Base-by-base conservation (phyloP, 768 basidiomycete species). In the Suillus paluster region DNA sequence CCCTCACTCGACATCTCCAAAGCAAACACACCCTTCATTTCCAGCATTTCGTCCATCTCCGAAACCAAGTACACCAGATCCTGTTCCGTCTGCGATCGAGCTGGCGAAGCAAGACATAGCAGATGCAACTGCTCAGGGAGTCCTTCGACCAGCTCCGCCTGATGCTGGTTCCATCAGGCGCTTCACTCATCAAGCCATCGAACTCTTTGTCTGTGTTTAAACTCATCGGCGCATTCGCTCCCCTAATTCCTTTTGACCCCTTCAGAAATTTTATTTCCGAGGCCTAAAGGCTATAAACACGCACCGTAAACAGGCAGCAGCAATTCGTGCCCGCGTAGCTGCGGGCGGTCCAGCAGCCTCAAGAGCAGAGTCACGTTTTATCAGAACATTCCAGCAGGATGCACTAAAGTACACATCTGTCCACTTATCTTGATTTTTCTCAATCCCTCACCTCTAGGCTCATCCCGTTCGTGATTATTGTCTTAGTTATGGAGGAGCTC, bases 201-300 rank as follows among this genome's bases (percentile, higher is more conserved):
- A 84, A 63, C 73, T 82, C 54, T 74, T 83, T 61, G 82, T 83
- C 53, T 58, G 82, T 73, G 14, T 30, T 39, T 49, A 34, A 5
- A 21, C 15, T 41, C 30, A 15, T 57, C 2, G 12, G 23, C 19
- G 15, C 14, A 3, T 49, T 39, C 5, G 14, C 44, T 50, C 30
- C 19, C 50, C 58, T 42, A 53, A 41, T 38, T 17, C 11, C 9
- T 41, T 44, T 46, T 68, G 48, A 63, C 53, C 23, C 6, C 11
- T 68, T 15, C 25, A 89, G 89, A 93, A 93, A 89, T 95, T 95
- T 74, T 95, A 95, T 75, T 88, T 80, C 68, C 81, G 85, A 39
- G 94, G 92, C 30, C 78, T 91, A 61, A 91, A 88, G 74, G 80
- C 90, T 62, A 86, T 95, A 64, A 83, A 85, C 68, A 80, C 81